Evolutionary conservation across 2,329 filamentous ascomycete genomes (phyloP).

Genomic region (Penicillium paneum): DNA sequence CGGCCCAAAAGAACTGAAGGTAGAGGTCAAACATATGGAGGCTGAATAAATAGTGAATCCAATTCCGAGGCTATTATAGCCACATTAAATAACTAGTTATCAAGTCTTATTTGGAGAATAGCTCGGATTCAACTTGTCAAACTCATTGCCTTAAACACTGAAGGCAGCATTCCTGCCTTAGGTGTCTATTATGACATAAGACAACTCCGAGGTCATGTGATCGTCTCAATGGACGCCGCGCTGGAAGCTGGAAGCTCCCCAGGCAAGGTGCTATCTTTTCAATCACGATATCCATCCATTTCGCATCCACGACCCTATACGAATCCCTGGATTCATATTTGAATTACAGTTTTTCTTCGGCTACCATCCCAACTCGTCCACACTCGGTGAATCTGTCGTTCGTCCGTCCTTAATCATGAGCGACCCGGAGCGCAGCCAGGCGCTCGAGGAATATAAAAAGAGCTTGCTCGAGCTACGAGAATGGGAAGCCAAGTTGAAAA

Average conservation of each 20-base stretch:
- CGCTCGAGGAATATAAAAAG: slow-evolving; percentile 72
- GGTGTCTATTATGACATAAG: slow-evolving; percentile 20
- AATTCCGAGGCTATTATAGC: not conserved
- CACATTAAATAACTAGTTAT: too few relatives aligned
- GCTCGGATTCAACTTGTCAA: not conserved
- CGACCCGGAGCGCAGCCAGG: slow-evolving; percentile 61
- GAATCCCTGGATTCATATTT: not conserved
- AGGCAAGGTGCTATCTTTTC: slow-evolving; percentile 18
- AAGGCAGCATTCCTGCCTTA: not conserved
- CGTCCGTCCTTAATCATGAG: slow-evolving; percentile 32
- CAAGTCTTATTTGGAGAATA: too few relatives aligned
- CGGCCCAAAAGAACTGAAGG: not conserved
- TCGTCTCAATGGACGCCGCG: slow-evolving; percentile 17
- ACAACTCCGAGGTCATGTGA: slow-evolving; percentile 16
- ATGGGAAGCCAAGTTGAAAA: slow-evolving; percentile 98
- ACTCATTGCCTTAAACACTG: slow-evolving; percentile 5
- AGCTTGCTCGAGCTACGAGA: slow-evolving; percentile 92
- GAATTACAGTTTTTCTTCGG: not conserved
- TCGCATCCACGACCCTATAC: slow-evolving; percentile 2
- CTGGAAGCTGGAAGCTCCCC: slow-evolving; percentile 32
- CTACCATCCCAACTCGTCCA: not conserved
- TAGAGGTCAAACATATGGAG: not conserved
- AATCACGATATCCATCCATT: slow-evolving; percentile 17
- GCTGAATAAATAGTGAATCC: not conserved
- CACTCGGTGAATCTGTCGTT: slow-evolving; percentile 4